Evolutionary conservation across 2,329 filamentous ascomycete species (phyloP).

Genomic region (Diaporthe caulivora): DNA sequence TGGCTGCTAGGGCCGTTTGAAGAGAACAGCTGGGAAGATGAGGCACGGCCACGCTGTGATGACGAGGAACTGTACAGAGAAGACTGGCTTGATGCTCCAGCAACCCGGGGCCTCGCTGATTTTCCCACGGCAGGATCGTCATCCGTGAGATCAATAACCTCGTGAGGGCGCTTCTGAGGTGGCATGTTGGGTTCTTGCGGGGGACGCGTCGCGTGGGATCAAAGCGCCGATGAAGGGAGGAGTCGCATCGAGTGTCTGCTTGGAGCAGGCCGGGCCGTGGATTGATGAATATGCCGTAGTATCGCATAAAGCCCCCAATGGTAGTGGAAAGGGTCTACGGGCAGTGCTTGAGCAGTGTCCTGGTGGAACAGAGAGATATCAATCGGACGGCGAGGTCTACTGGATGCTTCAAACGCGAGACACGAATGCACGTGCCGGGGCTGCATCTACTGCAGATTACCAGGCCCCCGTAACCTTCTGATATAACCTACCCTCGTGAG

Average conservation of each 20-base stretch:
- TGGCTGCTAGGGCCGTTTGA: background rate
- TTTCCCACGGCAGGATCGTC: constrained; percentile 45
- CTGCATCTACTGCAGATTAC: too few relatives aligned
- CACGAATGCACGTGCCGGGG: background rate
- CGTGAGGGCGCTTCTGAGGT: constrained; percentile 52
- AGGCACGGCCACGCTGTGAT: background rate
- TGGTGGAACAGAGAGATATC: background rate
- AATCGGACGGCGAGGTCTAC: background rate
- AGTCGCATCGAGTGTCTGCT: background rate
- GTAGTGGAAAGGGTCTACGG: background rate
- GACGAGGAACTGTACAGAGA: background rate
- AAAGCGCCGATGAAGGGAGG: background rate
- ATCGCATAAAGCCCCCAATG: background rate
- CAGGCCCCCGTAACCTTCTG: too few relatives aligned
- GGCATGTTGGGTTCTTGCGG: constrained; percentile 25
- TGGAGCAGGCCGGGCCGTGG: background rate
- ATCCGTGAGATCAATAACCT: constrained; percentile 57
- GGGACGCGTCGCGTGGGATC: constrained; percentile 12
- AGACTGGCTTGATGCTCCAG: constrained; percentile 41
- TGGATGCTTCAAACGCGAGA: constrained; percentile 10
- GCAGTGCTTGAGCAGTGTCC: background rate
- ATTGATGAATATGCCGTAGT: background rate
- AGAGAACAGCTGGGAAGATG: constrained; percentile 10
- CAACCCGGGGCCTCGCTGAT: constrained; percentile 40
- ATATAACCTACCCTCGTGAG: background rate